Percentiles rank a stretch among this genome's conserved stretches.
These are phyloP conservation scores for Tremellales sp. DNA, from an alignment of 1,284 basidiomycete species.

Conservation along the genomic window DNA sequence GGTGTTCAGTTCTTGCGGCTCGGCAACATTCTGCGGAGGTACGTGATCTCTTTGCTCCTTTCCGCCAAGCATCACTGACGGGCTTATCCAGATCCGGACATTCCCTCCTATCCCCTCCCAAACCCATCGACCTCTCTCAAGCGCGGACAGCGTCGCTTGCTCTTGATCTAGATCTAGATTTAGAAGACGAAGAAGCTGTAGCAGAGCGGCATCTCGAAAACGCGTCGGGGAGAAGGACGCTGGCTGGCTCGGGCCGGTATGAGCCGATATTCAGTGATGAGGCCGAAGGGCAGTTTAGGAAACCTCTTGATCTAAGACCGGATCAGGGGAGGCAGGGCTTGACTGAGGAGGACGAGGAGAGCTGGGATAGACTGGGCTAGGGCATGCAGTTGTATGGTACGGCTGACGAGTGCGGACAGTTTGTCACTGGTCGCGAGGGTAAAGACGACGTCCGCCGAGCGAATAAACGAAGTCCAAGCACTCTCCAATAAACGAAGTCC, in stretches of 20 bases:
- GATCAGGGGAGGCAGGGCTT: constrained; percentile 34
- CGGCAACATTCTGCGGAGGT: constrained; percentile 87
- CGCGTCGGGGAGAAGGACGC: constrained; percentile 12
- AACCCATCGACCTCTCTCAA: constrained; percentile 77
- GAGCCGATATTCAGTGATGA: constrained; percentile 33
- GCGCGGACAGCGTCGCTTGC: constrained; percentile 48
- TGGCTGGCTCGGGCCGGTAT: constrained; percentile 19
- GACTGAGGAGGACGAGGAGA: constrained; percentile 40
- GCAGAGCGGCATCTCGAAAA: constrained; percentile 34
- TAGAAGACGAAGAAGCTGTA: constrained; percentile 56
- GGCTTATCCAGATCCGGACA: constrained; percentile 73
- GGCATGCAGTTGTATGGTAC: too few relatives aligned
- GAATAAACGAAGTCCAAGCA: too few relatives aligned
- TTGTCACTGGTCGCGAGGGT: too few relatives aligned
- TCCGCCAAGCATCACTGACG: neutral
- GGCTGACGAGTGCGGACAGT: too few relatives aligned
- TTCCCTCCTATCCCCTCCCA: constrained; percentile 85
- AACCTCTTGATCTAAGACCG: constrained; percentile 19
- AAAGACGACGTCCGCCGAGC: too few relatives aligned
- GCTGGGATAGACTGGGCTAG: constrained; percentile 37
- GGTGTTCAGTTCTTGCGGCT: constrained; percentile 84
- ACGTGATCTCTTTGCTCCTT: constrained; percentile 37
- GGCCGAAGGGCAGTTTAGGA: constrained; percentile 5
- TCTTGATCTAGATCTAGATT: constrained; percentile 63
- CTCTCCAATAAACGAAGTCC: too few relatives aligned